Evolutionary conservation across 805 yeast species (phyloP), one percentile per base, ranked within the genome.

Genomic region (Sugiyamaella qingdaonensis): DNA sequence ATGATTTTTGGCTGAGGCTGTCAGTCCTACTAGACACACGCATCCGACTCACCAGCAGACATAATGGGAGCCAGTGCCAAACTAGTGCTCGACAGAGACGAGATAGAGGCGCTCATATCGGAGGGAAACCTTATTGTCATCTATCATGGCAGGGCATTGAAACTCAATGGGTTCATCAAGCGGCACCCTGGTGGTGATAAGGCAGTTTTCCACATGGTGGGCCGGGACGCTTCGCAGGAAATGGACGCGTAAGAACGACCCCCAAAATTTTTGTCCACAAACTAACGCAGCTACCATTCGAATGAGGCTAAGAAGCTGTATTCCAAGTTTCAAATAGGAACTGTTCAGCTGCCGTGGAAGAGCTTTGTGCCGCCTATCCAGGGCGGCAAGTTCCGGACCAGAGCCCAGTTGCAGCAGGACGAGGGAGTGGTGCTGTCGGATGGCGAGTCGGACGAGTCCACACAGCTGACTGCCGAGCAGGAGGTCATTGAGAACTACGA

Each of bases 161-260:
- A 81, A 58, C 72, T 90, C 54, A 83, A 88, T 51, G 58, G 69
- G 8, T 89, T 96, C 96, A 67, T 89, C 34, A 73, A 73, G 24
- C 73, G 61, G 48, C 97, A 89, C 67, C 97, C 97, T 0, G 97
- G 97, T 13, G 96, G 97, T 4, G 91, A 85, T 54, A 86, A 81
- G 63, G 91, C 95, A 1, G 83, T 90, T 5, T 74, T 74, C 61
- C 97, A 90, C 68, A 76, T 89, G 85, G 79, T 89, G 2, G 97
- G 97, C 1, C 72, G 92, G 53, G 96, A 89, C 68, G 95, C 96
- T 18, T 84, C 94, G 0, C 95, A 88, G 65, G 96, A 90, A 66
- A 88, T 89, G 87, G 78, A 82, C 50, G 90, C 91, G 46, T 89
- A 39, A 16, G 43, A n/a, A n/a, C n/a, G n/a, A n/a, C n/a, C n/a